These are phyloP conservation scores for Draba incana DNA, from an alignment of 345 rosid genomes.

Conservation along the genomic window DNA sequence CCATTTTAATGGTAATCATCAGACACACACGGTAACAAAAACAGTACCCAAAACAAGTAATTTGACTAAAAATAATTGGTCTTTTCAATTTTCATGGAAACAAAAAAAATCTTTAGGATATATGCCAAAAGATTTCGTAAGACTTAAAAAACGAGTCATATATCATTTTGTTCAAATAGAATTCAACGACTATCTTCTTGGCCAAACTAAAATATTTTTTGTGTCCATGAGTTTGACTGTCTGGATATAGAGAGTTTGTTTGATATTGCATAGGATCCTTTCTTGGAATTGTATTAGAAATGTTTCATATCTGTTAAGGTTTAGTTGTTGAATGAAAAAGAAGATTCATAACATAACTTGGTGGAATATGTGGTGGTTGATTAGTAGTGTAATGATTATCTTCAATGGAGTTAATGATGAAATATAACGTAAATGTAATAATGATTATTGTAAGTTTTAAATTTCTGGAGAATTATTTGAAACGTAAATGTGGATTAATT, in stretches of 20 bases:
- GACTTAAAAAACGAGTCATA: slow-evolving; percentile 16
- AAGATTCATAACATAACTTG: too few species aligned
- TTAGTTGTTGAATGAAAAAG: too few species aligned
- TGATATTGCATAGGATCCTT: too few species aligned
- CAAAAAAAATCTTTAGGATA: neutral
- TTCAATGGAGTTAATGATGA: slow-evolving; percentile 4
- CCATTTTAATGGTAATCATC: neutral
- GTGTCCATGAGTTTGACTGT: slow-evolving; percentile 38
- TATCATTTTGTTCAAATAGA: slow-evolving; percentile 17
- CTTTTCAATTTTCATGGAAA: neutral
- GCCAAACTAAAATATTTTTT: slow-evolving; percentile 20
- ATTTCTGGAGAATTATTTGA: neutral
- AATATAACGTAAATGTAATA: slow-evolving; percentile 4
- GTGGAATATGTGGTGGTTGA: too few species aligned
- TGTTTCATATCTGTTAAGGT: too few species aligned
- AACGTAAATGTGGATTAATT: neutral
- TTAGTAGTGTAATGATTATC: too few species aligned
- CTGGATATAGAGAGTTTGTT: too few species aligned
- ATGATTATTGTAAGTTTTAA: slow-evolving; percentile 8
- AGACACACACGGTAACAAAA: slow-evolving; percentile 16
- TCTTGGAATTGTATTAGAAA: too few species aligned
- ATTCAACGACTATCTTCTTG: slow-evolving; percentile 38
- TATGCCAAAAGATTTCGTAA: slow-evolving; percentile 23
- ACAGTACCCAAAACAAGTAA: slow-evolving; percentile 19
- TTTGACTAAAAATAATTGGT: slow-evolving; percentile 7